These are phyloP conservation scores for Rhododendron molle DNA, from an alignment of 148 eudicot genomes.

Conservation along the genomic window DNA sequence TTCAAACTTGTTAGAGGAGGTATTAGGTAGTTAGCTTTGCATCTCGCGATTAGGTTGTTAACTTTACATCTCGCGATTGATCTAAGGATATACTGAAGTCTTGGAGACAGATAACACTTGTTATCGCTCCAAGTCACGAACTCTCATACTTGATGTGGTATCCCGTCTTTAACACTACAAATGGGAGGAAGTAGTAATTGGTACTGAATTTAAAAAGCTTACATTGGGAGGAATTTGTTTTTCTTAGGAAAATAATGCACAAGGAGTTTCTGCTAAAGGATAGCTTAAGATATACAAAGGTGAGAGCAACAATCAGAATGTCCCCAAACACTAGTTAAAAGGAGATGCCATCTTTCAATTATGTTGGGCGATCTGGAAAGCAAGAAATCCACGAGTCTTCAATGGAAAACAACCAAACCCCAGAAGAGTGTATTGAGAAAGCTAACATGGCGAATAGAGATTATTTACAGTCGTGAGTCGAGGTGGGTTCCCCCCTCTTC, in stretches of 20 bases:
- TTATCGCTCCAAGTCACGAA: background rate
- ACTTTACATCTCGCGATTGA: too few relatives aligned
- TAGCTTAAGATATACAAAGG: background rate
- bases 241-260: background rate
- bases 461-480: too few relatives aligned
- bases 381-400: too few relatives aligned
- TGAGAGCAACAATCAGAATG: conserved; percentile 12
- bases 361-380: too few relatives aligned
- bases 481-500: too few relatives aligned
- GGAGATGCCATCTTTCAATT: background rate
- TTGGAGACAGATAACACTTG: background rate
- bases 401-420: too few relatives aligned
- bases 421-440: too few relatives aligned
- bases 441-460: too few relatives aligned
- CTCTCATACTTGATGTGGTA: background rate
- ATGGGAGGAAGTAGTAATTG: background rate
- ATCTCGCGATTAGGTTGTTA: background rate
- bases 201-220: background rate
- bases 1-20: too few relatives aligned
- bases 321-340: background rate
- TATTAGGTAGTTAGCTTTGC: background rate
- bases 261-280: background rate
- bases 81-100: too few relatives aligned
- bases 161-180: background rate
- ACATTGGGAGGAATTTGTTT: background rate